phyloP scores from a whole-genome alignment of 371 early-diverging fungal genomes.

The Mucor sp. region DNA sequence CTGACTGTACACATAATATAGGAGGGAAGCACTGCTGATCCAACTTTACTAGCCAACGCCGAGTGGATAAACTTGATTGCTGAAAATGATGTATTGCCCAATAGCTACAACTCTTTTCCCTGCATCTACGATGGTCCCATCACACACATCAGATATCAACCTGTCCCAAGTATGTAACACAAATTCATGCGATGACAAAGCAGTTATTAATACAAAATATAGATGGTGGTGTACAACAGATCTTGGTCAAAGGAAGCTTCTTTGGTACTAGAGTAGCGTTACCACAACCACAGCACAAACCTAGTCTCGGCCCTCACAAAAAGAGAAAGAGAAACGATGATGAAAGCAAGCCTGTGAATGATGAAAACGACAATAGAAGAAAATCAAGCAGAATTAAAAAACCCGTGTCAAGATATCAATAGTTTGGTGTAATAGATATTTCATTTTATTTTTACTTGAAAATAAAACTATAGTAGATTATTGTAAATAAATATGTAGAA shows the following conservation, averaged over 20 bases:
- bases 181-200: not conserved
- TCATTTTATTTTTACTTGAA: not conserved
- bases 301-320: not conserved
- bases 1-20: not conserved
- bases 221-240: conserved; percentile 11
- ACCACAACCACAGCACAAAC: not conserved
- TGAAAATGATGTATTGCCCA: not conserved
- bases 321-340: not conserved
- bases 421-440: not conserved
- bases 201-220: not conserved
- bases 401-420: not conserved
- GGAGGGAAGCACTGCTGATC: not conserved
- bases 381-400: conserved; percentile 17
- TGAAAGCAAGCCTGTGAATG: not conserved
- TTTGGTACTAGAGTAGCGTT: not conserved
- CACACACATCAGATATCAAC: not conserved
- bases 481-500: not conserved
- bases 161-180: conserved; percentile 1
- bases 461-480: not conserved
- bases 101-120: not conserved
- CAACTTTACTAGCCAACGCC: not conserved
- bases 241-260: not conserved
- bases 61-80: not conserved
- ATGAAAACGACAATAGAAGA: conserved; percentile 7
- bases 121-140: not conserved